Conservation (phyloP, 257 asterid genomes). For the Penstemon davidsonii region DNA sequence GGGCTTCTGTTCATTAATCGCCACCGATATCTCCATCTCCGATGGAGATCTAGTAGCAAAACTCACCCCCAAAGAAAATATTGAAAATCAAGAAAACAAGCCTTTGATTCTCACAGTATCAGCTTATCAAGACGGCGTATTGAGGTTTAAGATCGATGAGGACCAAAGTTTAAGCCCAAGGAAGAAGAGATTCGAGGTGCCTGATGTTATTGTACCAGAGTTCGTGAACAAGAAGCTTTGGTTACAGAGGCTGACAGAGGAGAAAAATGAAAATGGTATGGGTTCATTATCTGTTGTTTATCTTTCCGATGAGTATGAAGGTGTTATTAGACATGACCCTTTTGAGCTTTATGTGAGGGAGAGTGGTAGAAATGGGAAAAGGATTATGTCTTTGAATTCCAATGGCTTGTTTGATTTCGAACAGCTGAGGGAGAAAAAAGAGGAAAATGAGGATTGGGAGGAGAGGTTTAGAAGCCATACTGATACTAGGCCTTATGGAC, state of each 20-base stretch:
- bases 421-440: constrained; percentile 69
- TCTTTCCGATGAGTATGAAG: constrained; percentile 84
- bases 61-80: constrained; percentile 43
- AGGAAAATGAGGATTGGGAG: constrained; percentile 85
- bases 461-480: constrained; percentile 87
- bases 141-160: constrained; percentile 93
- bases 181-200: constrained; percentile 93
- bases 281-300: constrained; percentile 60
- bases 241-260: constrained; percentile 69
- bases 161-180: constrained; percentile 64
- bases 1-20: constrained; percentile 57
- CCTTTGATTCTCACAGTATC: constrained; percentile 72
- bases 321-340: constrained; percentile 85
- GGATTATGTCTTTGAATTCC: constrained; percentile 78
- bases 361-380: constrained; percentile 60
- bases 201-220: constrained; percentile 80
- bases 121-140: constrained; percentile 80
- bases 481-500: constrained; percentile 82
- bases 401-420: constrained; percentile 93
- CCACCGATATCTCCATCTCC: constrained; percentile 63
- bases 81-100: constrained; percentile 21
- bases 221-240: constrained; percentile 68
- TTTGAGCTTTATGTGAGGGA: constrained; percentile 91
- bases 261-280: constrained; percentile 42
- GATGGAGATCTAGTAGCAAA: constrained; percentile 87